Evolutionary conservation across 2,329 filamentous ascomycete species (phyloP), one percentile per base, ranked within the genome.

Genomic region (Epichloe elymi): DNA sequence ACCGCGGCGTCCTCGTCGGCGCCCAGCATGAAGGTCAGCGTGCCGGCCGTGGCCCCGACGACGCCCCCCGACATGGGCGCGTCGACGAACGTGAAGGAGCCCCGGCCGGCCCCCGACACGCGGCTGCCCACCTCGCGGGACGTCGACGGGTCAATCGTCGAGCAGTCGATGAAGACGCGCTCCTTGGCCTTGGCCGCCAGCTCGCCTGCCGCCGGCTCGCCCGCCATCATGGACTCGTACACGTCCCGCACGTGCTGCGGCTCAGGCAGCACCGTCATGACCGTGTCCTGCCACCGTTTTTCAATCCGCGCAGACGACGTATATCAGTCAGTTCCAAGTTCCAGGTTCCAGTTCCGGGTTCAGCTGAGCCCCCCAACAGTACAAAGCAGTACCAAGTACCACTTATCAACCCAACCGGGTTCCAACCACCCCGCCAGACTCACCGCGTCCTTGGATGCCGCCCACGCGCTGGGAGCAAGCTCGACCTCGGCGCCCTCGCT

Each of bases 41-140:
- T 90, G 36, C 86, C 93, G 12, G 88, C 88, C 5, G 81, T 75
- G 11, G 93, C 93, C 42, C 91, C 93, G 5, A 97, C 88, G 0
- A 96, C 90, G 48, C 93, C 93, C 46, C 93, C 93, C 0, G 91
- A 97, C 85, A 98, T 95, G 43, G 93, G 93, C 3, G 93, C 91
- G 64, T 98, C 93, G 53, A 96, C 83, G 62, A 97, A 96, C 49
- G 75, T 76, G 49, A 97, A 96, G 49, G 75, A 76, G 49, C 87
- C 87, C 63, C 85, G 78, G 1, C 79, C 74, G 26, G 26, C 26
- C 26, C 7, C 26, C 26, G 7, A 26, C 2, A 94, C 83, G 23
- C 77, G 75, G 54, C 81, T 74, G 20, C 89, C 88, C 5, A 97
- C 84, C 57, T 82, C 77, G 39, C 80, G 80, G 1, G 90, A 96